Conservation (phyloP, 192 early-diverging fungal genomes). For the Dispira parvispora region DNA sequence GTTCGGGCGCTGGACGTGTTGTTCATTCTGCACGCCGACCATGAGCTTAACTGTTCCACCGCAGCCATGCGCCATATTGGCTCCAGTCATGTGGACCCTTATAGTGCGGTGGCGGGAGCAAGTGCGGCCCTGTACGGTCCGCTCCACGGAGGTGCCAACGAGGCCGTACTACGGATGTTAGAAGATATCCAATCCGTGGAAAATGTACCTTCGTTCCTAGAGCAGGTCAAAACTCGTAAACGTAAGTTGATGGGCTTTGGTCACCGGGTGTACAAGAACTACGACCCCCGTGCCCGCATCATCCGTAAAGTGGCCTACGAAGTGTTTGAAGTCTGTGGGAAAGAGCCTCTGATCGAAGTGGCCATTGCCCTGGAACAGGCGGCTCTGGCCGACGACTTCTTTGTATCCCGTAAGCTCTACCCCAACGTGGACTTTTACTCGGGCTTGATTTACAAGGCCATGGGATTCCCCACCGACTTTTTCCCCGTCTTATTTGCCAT, state of each 20-base stretch:
- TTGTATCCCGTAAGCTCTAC: constrained; percentile 41
- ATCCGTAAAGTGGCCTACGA: constrained; percentile 39
- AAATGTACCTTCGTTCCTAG: constrained; percentile 39
- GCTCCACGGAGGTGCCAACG: constrained; percentile 46
- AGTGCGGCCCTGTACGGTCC: constrained; percentile 50
- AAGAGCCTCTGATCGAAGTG: constrained; percentile 40
- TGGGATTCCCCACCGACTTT: constrained; percentile 58
- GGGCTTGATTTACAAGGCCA: constrained; percentile 44
- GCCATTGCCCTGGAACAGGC: constrained; percentile 41
- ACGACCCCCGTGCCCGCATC: constrained; percentile 48
- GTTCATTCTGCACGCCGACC: constrained; percentile 48
- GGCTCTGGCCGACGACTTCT: constrained; percentile 43
- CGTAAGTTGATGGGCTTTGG: constrained; percentile 43
- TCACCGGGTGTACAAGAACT: constrained; percentile 41
- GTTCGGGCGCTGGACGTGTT: constrained; percentile 44
- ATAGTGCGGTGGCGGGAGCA: constrained; percentile 38
- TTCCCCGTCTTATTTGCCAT: constrained; percentile 50
- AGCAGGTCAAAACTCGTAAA: constrained; percentile 39
- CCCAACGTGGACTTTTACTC: constrained; percentile 34
- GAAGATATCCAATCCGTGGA: constrained; percentile 37
- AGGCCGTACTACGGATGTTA: constrained; percentile 46
- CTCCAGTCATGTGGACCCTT: constrained; percentile 39
- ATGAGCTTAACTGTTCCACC: constrained; percentile 25
- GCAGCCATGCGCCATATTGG: constrained; percentile 53
- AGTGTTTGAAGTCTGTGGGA: constrained; percentile 47